Evolutionary conservation across 805 yeast genomes (phyloP).

Genomic region (Suhomyces sp.): DNA sequence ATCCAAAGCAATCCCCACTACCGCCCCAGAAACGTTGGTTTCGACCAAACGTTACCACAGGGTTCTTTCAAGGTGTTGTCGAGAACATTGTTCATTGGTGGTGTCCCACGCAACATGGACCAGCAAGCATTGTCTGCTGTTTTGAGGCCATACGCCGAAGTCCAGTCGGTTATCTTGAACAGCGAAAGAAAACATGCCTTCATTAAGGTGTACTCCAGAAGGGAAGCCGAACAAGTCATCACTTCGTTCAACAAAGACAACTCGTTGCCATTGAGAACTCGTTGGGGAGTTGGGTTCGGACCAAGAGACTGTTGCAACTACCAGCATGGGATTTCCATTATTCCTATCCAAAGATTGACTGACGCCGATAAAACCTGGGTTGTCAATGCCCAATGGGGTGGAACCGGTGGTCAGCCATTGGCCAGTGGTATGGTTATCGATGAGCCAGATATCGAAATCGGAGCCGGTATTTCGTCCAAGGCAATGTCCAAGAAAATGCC

Average conservation of each 20-base stretch:
- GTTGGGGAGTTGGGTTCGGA: constrained; percentile 99
- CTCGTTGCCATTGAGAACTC: constrained; percentile 64
- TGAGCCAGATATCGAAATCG: constrained; percentile 97
- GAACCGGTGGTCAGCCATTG: constrained; percentile 85
- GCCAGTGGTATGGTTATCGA: constrained; percentile 80
- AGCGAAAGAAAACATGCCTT: constrained; percentile 93
- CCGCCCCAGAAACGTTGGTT: constrained; percentile 69
- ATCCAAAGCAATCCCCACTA: constrained; percentile 70
- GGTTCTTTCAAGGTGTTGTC: constrained; percentile 81
- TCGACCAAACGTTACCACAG: constrained; percentile 69
- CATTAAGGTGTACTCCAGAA: constrained; percentile 87
- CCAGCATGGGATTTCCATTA: constrained; percentile 82
- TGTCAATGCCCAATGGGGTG: constrained; percentile 91
- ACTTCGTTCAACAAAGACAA: constrained; percentile 69
- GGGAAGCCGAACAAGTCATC: constrained; percentile 84
- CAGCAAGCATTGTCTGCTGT: constrained; percentile 67
- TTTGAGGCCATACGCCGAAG: constrained; percentile 83
- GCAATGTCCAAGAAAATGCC: constrained; percentile 92
- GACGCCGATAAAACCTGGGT: constrained; percentile 95
- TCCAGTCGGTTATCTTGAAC: constrained; percentile 85
- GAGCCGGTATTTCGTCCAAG: constrained; percentile 89
- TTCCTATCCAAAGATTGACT: constrained; percentile 83
- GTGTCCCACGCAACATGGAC: constrained; percentile 80
- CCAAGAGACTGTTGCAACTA: constrained; percentile 98
- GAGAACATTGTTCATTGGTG: constrained; percentile 92